Evolutionary conservation across 2,329 filamentous ascomycete genomes (phyloP).

Genomic region (Penicillium hordei): DNA sequence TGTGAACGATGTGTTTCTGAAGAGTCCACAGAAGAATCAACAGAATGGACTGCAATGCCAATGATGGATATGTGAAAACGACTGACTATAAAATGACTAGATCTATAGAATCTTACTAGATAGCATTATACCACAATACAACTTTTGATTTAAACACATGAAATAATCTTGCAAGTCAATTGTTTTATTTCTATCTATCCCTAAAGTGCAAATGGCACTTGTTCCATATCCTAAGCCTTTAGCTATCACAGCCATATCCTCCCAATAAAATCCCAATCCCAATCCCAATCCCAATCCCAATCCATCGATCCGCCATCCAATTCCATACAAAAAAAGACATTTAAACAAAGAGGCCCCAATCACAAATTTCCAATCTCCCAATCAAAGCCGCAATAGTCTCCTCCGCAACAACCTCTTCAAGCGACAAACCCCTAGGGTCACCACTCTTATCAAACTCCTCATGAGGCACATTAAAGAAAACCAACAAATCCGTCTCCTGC

Average conservation of each 20-base stretch:
- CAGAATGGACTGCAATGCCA: conserved; percentile 24
- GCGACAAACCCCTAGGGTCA: conserved; percentile 65
- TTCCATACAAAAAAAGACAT: background rate
- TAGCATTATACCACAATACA: conserved; percentile 1
- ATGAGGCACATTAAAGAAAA: conserved; percentile 86
- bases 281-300: background rate
- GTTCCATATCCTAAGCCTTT: background rate
- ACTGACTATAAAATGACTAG: background rate
- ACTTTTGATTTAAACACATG: background rate
- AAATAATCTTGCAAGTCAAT: background rate
- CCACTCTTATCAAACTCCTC: conserved; percentile 70
- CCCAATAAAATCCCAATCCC: background rate
- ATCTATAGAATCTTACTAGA: background rate
- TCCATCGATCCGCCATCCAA: background rate
- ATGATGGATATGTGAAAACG: conserved; percentile 12
- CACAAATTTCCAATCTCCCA: conserved; percentile 72
- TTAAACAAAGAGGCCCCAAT: conserved; percentile 71
- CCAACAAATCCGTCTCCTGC: conserved; percentile 75
- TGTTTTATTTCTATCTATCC: background rate
- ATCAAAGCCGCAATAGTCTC: conserved; percentile 54
- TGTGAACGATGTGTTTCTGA: conserved; percentile 30
- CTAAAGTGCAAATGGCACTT: background rate
- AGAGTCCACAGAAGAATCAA: conserved; percentile 14
- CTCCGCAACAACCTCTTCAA: conserved; percentile 58
- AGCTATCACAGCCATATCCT: background rate